These are phyloP conservation scores for Allium fistulosum DNA, from an alignment of 106 monocot species.

Conservation along the genomic window DNA sequence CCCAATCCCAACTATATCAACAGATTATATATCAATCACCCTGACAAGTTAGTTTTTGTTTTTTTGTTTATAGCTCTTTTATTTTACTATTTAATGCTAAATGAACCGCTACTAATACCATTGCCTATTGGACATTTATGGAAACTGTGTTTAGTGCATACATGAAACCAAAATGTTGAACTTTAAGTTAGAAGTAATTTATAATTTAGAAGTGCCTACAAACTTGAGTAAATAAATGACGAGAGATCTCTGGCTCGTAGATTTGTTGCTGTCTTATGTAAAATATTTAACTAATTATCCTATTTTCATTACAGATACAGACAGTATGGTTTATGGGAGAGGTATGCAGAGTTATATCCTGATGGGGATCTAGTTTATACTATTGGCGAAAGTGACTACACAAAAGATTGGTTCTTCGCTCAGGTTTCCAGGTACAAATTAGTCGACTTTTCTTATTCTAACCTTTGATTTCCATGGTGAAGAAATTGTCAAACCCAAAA, in stretches of 20 bases:
- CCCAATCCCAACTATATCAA: constrained; percentile 49
- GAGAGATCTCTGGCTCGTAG: too few species aligned
- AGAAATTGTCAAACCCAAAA: background rate
- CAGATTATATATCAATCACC: constrained; percentile 39
- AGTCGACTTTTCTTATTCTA: background rate
- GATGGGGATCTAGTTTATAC: constrained; percentile 51
- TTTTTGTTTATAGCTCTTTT: too few species aligned
- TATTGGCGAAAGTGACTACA: constrained; percentile 46
- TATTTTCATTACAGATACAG: constrained; percentile 39
- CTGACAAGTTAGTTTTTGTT: constrained; percentile 9
- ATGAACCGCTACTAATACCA: too few species aligned
- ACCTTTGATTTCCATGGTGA: too few species aligned
- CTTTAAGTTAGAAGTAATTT: too few species aligned
- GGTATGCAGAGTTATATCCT: constrained; percentile 71
- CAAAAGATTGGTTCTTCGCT: constrained; percentile 88
- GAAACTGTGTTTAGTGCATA: too few species aligned
- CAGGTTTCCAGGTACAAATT: constrained; percentile 60
- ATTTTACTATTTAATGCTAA: too few species aligned
- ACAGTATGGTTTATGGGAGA: constrained; percentile 85
- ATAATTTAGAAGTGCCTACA: too few species aligned
- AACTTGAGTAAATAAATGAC: too few species aligned
- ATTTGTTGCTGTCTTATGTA: background rate
- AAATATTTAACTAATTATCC: background rate
- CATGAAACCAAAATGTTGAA: too few species aligned
- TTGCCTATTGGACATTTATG: too few species aligned